Conservation (phyloP, 345 rosid genomes). For the Populus nigra region DNA sequence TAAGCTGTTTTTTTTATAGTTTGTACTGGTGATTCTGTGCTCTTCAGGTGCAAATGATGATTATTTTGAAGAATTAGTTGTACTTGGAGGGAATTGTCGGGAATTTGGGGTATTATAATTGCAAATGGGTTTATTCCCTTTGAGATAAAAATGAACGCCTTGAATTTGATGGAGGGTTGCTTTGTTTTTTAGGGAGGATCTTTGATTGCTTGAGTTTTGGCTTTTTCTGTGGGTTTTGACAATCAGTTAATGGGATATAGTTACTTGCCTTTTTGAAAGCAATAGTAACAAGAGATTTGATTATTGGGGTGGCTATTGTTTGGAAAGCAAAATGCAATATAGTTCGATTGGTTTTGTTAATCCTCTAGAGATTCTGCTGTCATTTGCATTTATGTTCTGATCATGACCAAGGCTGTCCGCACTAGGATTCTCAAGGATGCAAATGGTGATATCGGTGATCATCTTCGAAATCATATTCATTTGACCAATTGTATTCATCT, state of each 20-base stretch:
- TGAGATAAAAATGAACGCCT: constrained; percentile 1
- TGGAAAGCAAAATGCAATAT: constrained; percentile 38
- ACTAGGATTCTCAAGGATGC: constrained; percentile 78
- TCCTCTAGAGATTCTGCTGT: constrained; percentile 6
- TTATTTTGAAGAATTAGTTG: constrained; percentile 15
- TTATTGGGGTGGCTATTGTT: constrained; percentile 1
- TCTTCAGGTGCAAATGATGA: constrained; percentile 12
- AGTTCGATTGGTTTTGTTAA: constrained; percentile 35
- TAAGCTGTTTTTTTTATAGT: constrained; percentile 2
- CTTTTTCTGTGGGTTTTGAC: not conserved
- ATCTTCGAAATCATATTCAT: constrained; percentile 93
- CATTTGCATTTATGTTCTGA: constrained; percentile 35
- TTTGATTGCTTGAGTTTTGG: constrained; percentile 30
- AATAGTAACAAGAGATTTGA: constrained; percentile 21
- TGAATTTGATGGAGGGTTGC: constrained; percentile 8
- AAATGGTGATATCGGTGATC: constrained; percentile 84
- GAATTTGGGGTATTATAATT: constrained; percentile 10
- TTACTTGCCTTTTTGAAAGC: constrained; percentile 13
- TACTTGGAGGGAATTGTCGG: constrained; percentile 12
- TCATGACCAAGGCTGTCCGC: constrained; percentile 75
- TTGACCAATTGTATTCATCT: constrained; percentile 94
- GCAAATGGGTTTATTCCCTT: constrained; percentile 2
- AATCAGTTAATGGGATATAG: constrained; percentile 12
- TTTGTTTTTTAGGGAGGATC: constrained; percentile 1
- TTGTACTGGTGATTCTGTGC: constrained; percentile 10